phyloP scores from a whole-genome alignment of 768 basidiomycete genomes.

The Podaxis sp. region DNA sequence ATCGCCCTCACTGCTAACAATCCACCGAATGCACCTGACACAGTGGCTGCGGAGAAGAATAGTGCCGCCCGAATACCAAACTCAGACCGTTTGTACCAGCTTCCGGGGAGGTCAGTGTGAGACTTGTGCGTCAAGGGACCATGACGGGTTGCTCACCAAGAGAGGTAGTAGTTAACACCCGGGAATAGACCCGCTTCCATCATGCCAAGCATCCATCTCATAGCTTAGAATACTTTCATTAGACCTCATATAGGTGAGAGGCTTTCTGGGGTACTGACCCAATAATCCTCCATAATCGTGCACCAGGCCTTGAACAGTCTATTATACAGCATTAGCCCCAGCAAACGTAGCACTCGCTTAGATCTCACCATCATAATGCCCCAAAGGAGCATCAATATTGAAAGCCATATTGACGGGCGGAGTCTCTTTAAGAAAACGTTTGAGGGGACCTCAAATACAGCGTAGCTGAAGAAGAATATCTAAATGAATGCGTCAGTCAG shows the following conservation, averaged over 20 bases:
- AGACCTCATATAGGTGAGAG: background rate
- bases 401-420: slow-evolving; percentile 77
- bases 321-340: slow-evolving; percentile 2
- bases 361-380: slow-evolving; percentile 68
- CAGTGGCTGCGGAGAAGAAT: slow-evolving; percentile 78
- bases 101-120: slow-evolving; percentile 16
- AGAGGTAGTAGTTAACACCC: slow-evolving; percentile 71
- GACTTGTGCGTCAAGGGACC: background rate
- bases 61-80: slow-evolving; percentile 67
- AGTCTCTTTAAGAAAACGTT: slow-evolving; percentile 73
- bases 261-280: slow-evolving; percentile 37
- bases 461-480: slow-evolving; percentile 63
- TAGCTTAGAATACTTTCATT: slow-evolving; percentile 36
- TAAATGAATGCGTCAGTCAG: slow-evolving; percentile 15
- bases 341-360: background rate
- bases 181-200: slow-evolving; percentile 73
- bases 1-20: slow-evolving; percentile 57
- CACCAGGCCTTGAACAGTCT: slow-evolving; percentile 76
- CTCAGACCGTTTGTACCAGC: slow-evolving; percentile 68
- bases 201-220: slow-evolving; percentile 71
- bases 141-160: slow-evolving; percentile 49
- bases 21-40: slow-evolving; percentile 82
- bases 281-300: slow-evolving; percentile 69
- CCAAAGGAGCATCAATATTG: slow-evolving; percentile 71
- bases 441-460: slow-evolving; percentile 76